phyloP scores from a whole-genome alignment of 306 rosid species.

The Pyrus betulifolia region DNA sequence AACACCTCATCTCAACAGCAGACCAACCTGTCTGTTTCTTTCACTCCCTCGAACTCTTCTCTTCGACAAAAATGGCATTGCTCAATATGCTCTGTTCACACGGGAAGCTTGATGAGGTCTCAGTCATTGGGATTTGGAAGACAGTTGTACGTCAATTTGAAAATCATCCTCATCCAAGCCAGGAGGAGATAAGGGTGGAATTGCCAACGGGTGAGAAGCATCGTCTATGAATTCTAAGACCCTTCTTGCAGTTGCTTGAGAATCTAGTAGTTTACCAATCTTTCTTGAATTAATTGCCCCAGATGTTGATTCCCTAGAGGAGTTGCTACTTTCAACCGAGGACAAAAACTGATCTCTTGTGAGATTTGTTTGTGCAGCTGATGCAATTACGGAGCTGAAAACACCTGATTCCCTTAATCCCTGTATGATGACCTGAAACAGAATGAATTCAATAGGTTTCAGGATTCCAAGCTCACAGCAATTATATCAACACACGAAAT shows the following conservation, averaged over 20 bases:
- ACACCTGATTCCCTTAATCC: conserved; percentile 76
- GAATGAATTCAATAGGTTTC: not conserved
- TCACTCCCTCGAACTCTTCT: conserved; percentile 18
- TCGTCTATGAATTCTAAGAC: conserved; percentile 43
- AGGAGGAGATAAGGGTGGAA: conserved; percentile 85
- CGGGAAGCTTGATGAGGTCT: conserved; percentile 19
- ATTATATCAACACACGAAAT: not conserved
- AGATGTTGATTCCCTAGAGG: conserved; percentile 43
- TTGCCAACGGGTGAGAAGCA: conserved; percentile 40
- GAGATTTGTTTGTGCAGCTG: conserved; percentile 45
- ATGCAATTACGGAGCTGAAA: conserved; percentile 50
- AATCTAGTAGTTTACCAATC: conserved; percentile 37
- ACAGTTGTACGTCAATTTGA: conserved; percentile 14
- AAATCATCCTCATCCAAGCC: conserved; percentile 27
- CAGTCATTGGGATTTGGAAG: conserved; percentile 10
- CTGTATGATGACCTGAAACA: conserved; percentile 65
- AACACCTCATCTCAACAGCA: conserved; percentile 17
- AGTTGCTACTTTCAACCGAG: conserved; percentile 64
- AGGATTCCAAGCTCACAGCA: not conserved
- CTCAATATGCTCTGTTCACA: conserved; percentile 18
- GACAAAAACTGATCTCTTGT: conserved; percentile 61
- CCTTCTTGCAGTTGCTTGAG: conserved; percentile 61
- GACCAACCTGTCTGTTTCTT: conserved; percentile 35
- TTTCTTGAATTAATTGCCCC: conserved; percentile 49
- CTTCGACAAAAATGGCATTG: conserved; percentile 15